Evolutionary conservation across 116 monocot species (phyloP), one percentile per base, ranked within the genome.

Genomic region (Trichopus zeylanicus): DNA sequence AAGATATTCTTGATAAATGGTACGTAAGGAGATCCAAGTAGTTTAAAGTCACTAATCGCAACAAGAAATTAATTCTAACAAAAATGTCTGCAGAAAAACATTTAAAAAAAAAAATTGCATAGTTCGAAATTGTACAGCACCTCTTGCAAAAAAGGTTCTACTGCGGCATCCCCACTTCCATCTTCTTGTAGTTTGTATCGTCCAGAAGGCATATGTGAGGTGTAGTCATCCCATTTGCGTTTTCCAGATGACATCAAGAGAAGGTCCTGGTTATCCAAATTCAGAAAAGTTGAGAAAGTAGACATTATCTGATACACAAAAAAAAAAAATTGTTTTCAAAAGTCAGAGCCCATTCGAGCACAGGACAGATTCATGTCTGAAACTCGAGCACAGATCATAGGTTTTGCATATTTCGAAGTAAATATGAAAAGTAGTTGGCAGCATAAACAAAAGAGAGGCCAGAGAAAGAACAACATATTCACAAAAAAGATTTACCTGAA

Each of bases 171-270:
- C 51, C 61, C 77, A 61, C 78, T 69, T 56, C 86, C 91, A 78
- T 91, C 91, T 82, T 80, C 80, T 27, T 91, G 91, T 60, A 86
- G 91, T 59, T 86, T 75, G 64, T 70, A 76, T 42, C 86, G 80
- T 58, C 82, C 78, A 62, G 77, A 57, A 24, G 67, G 51, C 37
- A 79, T 23, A 15, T 72, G 69, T 25, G 86, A 55, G 64, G 67
- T 60, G 80, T 73, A 83, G 54, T 80, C 80, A 67, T 77, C 86
- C 46, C 91, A 62, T 70, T 91, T 91, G 16, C 86, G 82, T 74
- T 91, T 91, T 3, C 86, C 86, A 64, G 86, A 32, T 28, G 86
- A 53, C 57, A 69, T 56, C 73, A 71, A 81, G 32, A 91, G 80
- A 55, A 91, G 86, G 68, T 91, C 91, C 91, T 91, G 70, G 38